A percentile compares a stretch with the other conserved stretches of the same genome.
Evolutionary conservation across 2,329 filamentous ascomycete species (phyloP).

Genomic region (Cadophora gregata): DNA sequence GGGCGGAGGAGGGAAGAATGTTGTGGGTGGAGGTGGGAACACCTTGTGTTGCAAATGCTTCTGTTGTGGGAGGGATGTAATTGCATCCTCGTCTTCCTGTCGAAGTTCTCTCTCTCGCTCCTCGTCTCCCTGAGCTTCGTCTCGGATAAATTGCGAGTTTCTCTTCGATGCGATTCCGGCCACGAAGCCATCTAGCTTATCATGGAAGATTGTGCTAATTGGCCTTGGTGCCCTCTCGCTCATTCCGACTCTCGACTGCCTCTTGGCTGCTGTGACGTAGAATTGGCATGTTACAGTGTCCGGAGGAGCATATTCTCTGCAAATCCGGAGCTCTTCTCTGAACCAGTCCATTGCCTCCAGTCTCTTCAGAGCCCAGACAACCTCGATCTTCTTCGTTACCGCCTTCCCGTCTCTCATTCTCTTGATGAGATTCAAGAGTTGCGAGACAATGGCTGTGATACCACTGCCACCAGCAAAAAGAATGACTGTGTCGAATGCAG

Average conservation of each 20-base stretch:
- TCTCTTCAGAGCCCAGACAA: slow-evolving; percentile 92
- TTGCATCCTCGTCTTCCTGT: slow-evolving; percentile 81
- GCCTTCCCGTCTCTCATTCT: slow-evolving; percentile 94
- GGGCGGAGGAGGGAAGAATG: slow-evolving; percentile 42
- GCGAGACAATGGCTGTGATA: slow-evolving; percentile 91
- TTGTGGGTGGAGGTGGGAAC: slow-evolving; percentile 38
- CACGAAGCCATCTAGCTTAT: slow-evolving; percentile 86
- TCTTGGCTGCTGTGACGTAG: slow-evolving; percentile 82
- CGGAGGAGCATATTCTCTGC: slow-evolving; percentile 84
- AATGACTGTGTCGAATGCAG: slow-evolving; percentile 92
- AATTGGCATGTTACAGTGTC: slow-evolving; percentile 93
- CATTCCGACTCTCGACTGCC: slow-evolving; percentile 38
- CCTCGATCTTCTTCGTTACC: slow-evolving; percentile 86
- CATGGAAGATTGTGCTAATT: slow-evolving; percentile 78
- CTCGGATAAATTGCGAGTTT: slow-evolving; percentile 81
- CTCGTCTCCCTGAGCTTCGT: slow-evolving; percentile 79
- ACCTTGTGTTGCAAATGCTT: slow-evolving; percentile 65
- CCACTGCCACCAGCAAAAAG: slow-evolving; percentile 93
- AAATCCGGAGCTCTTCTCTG: slow-evolving; percentile 90
- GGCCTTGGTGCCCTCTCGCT: slow-evolving; percentile 62
- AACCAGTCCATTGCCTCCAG: slow-evolving; percentile 98
- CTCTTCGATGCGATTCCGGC: slow-evolving; percentile 86
- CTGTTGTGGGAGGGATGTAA: slow-evolving; percentile 78
- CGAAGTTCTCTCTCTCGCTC: slow-evolving; percentile 82
- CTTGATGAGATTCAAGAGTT: slow-evolving; percentile 93